Evolutionary conservation across 1,284 basidiomycete species (phyloP).

Genomic region (Tremellales sp.): DNA sequence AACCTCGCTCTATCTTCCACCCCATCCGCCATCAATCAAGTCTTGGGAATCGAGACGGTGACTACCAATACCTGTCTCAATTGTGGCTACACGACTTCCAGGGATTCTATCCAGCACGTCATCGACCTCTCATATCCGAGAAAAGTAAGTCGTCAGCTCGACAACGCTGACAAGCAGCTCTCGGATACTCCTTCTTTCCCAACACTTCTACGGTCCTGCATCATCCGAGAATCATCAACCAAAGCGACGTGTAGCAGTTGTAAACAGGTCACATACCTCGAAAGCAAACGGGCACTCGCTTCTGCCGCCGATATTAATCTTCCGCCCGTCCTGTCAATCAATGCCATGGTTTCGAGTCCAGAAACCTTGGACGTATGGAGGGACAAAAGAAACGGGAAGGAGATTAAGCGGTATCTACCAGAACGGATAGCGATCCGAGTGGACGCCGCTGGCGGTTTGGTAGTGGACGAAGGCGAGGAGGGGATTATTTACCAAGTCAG

Average conservation of each 20-base stretch:
- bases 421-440: slow-evolving; percentile 44
- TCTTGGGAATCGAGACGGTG: slow-evolving; percentile 71
- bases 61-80: slow-evolving; percentile 69
- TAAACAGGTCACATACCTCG: slow-evolving; percentile 68
- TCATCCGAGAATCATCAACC: slow-evolving; percentile 75
- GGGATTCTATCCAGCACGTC: slow-evolving; percentile 71
- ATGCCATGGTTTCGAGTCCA: slow-evolving; percentile 73
- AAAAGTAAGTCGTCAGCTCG: slow-evolving; percentile 59
- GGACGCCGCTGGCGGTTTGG: slow-evolving; percentile 48
- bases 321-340: slow-evolving; percentile 83
- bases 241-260: slow-evolving; percentile 83
- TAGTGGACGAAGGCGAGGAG: slow-evolving; percentile 55
- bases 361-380: slow-evolving; percentile 76
- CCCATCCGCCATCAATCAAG: slow-evolving; percentile 67
- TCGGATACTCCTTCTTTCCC: slow-evolving; percentile 52
- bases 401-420: slow-evolving; percentile 34
- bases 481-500: slow-evolving; percentile 65
- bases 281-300: slow-evolving; percentile 66
- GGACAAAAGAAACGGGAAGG: slow-evolving; percentile 50
- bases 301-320: slow-evolving; percentile 54
- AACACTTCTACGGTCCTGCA: slow-evolving; percentile 67
- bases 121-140: slow-evolving; percentile 87
- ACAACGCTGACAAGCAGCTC: too few species aligned
- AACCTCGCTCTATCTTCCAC: slow-evolving; percentile 9
- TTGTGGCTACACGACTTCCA: slow-evolving; percentile 67